Conservation (phyloP, 768 basidiomycete genomes). For the Suillus fuscotomentosus region DNA sequence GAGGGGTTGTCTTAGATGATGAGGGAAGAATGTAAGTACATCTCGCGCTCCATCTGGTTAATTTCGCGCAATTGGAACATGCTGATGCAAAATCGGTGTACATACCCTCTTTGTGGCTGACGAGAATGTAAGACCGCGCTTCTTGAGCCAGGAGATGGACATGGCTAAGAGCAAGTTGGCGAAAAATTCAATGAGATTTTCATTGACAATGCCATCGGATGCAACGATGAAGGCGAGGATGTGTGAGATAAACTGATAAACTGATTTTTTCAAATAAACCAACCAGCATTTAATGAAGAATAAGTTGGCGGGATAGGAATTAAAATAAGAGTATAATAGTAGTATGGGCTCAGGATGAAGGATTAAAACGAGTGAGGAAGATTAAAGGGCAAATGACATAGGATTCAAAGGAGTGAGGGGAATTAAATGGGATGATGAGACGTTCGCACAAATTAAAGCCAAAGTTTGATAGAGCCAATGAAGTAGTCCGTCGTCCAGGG, state of each 20-base stretch:
- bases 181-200: too few relatives aligned
- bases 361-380: not conserved
- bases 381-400: not conserved
- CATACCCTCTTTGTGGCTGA: constrained; percentile 48
- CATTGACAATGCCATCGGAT: too few relatives aligned
- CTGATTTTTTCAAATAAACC: not conserved
- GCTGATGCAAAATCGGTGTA: constrained; percentile 79
- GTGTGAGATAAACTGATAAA: constrained; percentile 76
- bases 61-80: too few relatives aligned
- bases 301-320: not conserved
- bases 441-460: not conserved
- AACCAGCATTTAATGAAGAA: not conserved
- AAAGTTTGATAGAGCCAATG: not conserved
- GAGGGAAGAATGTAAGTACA: not conserved
- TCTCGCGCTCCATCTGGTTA: too few relatives aligned
- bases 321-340: not conserved
- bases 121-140: too few relatives aligned
- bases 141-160: too few relatives aligned
- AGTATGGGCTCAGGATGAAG: not conserved
- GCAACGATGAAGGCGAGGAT: constrained; percentile 88
- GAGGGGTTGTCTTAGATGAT: too few relatives aligned
- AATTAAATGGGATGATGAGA: not conserved
- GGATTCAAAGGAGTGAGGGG: not conserved
- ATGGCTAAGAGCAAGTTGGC: too few relatives aligned
- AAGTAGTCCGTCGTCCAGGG: not conserved